phyloP scores from a whole-genome alignment of 257 asterid species.

The Solanum pinnatisectum region DNA sequence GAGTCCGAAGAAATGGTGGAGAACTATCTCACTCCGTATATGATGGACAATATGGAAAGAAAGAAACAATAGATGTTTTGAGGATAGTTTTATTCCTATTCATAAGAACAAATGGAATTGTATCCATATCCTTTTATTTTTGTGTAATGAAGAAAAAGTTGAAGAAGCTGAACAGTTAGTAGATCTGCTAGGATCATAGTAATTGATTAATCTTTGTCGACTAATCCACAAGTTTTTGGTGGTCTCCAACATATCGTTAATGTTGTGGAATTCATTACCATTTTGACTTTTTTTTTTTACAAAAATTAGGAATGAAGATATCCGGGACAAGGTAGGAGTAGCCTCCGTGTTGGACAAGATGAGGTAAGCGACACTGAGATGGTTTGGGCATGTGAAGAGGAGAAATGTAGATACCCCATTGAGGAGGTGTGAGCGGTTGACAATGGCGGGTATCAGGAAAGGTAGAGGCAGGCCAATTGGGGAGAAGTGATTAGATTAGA shows the following conservation, averaged over 20 bases:
- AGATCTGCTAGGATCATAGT: not conserved
- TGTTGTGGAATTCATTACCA: not conserved
- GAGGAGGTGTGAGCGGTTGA: not conserved
- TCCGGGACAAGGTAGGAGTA: not conserved
- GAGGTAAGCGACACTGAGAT: not conserved
- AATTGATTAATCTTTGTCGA: not conserved
- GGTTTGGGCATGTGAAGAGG: not conserved
- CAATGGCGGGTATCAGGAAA: not conserved
- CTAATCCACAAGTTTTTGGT: not conserved
- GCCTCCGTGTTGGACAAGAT: not conserved
- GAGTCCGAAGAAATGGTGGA: not conserved
- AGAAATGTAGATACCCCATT: not conserved
- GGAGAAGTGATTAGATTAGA: not conserved
- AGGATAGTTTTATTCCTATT: too few relatives aligned
- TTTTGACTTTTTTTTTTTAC: too few relatives aligned
- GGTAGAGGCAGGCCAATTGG: not conserved
- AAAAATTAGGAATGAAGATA: not conserved
- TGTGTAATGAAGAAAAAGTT: not conserved
- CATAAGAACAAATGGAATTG: not conserved
- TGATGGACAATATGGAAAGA: not conserved
- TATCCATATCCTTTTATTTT: not conserved
- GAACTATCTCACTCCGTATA: not conserved
- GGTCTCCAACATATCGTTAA: not conserved
- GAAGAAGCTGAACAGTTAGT: not conserved
- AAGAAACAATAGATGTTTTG: not conserved